These are phyloP conservation scores for Solanum tarijense DNA, from an alignment of 257 asterid genomes.

Conservation along the genomic window DNA sequence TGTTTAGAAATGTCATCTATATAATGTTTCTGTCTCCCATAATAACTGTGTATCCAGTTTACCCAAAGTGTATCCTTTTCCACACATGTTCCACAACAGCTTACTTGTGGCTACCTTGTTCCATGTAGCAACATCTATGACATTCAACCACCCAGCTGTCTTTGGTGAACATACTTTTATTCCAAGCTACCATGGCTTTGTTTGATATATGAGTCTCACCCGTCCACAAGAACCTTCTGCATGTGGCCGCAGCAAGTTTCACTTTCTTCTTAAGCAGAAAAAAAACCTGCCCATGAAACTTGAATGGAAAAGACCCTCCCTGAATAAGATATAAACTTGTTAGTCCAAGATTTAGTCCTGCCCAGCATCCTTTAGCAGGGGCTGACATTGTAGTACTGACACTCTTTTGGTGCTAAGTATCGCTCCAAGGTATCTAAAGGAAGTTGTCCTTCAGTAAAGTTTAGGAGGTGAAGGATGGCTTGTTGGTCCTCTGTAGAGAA, in stretches of 20 bases:
- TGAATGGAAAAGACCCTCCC: background rate
- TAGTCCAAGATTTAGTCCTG: background rate
- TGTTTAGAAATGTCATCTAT: background rate
- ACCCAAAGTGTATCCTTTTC: background rate
- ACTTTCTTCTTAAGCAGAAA: background rate
- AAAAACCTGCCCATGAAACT: background rate
- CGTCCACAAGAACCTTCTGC: background rate
- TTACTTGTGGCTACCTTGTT: background rate
- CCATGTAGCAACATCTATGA: background rate
- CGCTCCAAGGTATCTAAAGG: background rate
- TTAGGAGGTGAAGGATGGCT: background rate
- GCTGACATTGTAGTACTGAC: background rate
- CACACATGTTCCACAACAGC: background rate
- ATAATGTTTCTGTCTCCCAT: background rate
- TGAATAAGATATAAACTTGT: background rate
- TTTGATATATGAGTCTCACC: background rate
- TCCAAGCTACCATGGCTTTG: background rate
- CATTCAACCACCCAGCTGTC: background rate
- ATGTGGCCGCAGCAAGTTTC: background rate
- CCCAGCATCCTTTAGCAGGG: background rate
- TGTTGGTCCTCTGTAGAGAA: background rate
- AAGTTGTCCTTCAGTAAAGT: background rate
- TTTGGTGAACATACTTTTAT: background rate
- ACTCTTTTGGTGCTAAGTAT: background rate
- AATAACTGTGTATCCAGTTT: background rate